Evolutionary conservation across 345 rosid species (phyloP).

Genomic region (Pistacia vera): DNA sequence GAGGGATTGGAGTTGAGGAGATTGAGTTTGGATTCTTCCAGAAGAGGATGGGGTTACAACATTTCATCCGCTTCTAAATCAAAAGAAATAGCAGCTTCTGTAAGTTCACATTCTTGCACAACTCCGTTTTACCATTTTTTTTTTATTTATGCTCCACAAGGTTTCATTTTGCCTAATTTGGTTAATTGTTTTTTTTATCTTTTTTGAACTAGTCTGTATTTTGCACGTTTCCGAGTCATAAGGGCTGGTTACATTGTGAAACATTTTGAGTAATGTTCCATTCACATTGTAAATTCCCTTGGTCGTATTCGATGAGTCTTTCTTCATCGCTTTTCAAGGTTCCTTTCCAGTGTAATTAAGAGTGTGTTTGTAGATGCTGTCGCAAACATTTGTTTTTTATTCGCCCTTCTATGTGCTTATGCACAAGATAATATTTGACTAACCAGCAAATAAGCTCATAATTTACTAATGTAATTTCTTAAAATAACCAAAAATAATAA

Average conservation of each 20-base stretch:
- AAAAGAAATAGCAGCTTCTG: conserved; percentile 1
- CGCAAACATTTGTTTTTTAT: background rate
- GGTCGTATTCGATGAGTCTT: background rate
- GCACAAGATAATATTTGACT: background rate
- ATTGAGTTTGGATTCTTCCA: conserved; percentile 50
- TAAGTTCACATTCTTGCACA: background rate
- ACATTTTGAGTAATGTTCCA: background rate
- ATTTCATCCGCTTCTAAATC: conserved; percentile 20
- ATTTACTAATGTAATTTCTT: background rate
- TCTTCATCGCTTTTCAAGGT: background rate
- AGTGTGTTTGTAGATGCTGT: background rate
- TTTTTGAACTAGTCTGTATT: background rate
- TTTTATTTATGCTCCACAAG: background rate
- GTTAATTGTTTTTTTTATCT: no score
- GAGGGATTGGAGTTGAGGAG: conserved; percentile 37
- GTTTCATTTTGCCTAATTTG: background rate
- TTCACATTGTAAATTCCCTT: background rate
- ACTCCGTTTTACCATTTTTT: background rate
- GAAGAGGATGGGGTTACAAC: conserved; percentile 39
- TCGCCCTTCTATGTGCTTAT: background rate
- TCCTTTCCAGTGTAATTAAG: background rate
- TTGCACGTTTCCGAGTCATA: background rate
- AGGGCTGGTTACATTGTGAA: background rate
- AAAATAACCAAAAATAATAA: background rate
- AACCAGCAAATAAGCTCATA: background rate